These are phyloP conservation scores for Paraphoma sp. DNA, from an alignment of 2,329 filamentous ascomycete species.

Conservation along the genomic window DNA sequence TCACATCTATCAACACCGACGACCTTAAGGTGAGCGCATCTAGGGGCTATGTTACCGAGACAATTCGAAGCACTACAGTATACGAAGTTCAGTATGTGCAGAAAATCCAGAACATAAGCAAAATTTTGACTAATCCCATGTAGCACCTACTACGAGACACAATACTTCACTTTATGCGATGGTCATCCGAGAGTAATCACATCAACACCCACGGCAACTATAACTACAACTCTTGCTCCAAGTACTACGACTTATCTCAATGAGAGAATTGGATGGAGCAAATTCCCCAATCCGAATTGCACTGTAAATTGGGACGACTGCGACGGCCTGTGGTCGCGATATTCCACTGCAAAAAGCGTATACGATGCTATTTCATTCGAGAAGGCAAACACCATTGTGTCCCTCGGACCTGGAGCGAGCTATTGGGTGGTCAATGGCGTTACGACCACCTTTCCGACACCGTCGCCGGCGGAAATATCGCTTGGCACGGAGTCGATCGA, in stretches of 20 bases:
- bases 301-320: slow-evolving; percentile 21
- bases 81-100: slow-evolving; percentile 11
- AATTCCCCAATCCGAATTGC: slow-evolving; percentile 14
- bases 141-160: slow-evolving; percentile 17
- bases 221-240: slow-evolving; percentile 12
- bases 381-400: slow-evolving; percentile 16
- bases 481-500: slow-evolving; percentile 16
- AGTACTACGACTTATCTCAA: slow-evolving; percentile 17
- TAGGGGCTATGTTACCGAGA: slow-evolving; percentile 5
- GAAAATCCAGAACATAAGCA: not conserved
- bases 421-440: slow-evolving; percentile 15
- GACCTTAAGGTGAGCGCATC: slow-evolving; percentile 8
- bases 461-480: slow-evolving; percentile 12
- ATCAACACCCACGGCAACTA: slow-evolving; percentile 16
- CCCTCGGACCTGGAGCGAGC: slow-evolving; percentile 12
- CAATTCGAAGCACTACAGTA: slow-evolving; percentile 17
- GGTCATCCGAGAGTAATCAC: slow-evolving; percentile 23
- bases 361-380: slow-evolving; percentile 16
- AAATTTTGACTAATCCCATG: not conserved
- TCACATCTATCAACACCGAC: slow-evolving; percentile 14
- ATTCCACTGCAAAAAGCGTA: slow-evolving; percentile 18
- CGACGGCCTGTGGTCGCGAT: slow-evolving; percentile 17
- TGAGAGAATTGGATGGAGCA: slow-evolving; percentile 2
- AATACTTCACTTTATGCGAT: slow-evolving; percentile 22
- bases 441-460: slow-evolving; percentile 19